Evolutionary conservation across 2,329 filamentous ascomycete genomes (phyloP).

Genomic region (Neofusicoccum kwambonambiense): DNA sequence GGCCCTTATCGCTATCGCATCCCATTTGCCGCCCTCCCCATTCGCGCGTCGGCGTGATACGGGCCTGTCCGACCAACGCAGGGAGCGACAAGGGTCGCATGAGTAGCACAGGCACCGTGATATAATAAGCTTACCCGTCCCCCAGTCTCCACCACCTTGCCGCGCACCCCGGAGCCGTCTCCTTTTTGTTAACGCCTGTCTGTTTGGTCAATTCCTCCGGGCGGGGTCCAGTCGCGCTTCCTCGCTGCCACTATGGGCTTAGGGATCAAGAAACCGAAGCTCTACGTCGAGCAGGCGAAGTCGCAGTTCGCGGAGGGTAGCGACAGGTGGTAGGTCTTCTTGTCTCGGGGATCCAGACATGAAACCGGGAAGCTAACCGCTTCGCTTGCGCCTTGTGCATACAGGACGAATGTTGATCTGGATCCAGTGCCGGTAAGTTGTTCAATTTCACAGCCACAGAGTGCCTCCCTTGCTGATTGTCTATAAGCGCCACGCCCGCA

Average conservation of each 20-base stretch:
- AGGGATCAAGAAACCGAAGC: constrained; percentile 31
- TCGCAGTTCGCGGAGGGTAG: constrained; percentile 46
- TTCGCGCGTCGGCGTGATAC: constrained; percentile 2
- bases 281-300: constrained; percentile 46
- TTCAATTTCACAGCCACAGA: too few species aligned
- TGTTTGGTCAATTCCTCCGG: too few species aligned
- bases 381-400: neutral
- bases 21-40: neutral
- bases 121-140: constrained; percentile 9
- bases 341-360: neutral
- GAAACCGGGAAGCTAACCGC: too few species aligned
- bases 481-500: too few species aligned
- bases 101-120: neutral
- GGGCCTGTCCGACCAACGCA: neutral
- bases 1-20: constrained; percentile 9
- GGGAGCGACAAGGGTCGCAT: neutral
- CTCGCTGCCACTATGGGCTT: neutral
- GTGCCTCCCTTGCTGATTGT: too few species aligned
- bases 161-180: neutral
- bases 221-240: too few species aligned
- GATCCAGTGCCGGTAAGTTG: constrained; percentile 44
- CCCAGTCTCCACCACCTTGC: neutral
- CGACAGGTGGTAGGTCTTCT: constrained; percentile 3
- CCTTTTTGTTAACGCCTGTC: too few species aligned
- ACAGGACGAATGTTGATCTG: constrained; percentile 49